phyloP scores from a whole-genome alignment of 1,284 basidiomycete genomes.

The Irpex sp. region DNA sequence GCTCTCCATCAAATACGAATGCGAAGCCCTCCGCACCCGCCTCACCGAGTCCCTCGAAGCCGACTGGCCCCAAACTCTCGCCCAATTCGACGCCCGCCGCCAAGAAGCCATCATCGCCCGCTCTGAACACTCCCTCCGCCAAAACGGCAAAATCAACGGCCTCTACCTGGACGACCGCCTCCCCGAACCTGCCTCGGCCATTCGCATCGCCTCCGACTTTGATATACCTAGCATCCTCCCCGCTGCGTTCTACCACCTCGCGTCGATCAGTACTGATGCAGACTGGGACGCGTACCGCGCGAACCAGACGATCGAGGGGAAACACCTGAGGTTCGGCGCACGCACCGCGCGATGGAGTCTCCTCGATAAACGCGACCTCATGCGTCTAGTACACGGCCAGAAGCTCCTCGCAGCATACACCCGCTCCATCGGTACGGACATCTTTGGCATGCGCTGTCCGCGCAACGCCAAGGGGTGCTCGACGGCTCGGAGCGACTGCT shows the following conservation, averaged over 20 bases:
- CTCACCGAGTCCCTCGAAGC: constrained; percentile 30
- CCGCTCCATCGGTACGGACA: constrained; percentile 27
- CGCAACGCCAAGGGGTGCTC: constrained; percentile 25
- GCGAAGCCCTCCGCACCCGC: constrained; percentile 25
- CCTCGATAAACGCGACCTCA: constrained; percentile 29
- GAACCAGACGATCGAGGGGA: constrained; percentile 20
- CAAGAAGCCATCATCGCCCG: constrained; percentile 27
- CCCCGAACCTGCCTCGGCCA: constrained; percentile 31
- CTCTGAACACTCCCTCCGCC: constrained; percentile 28
- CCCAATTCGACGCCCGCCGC: constrained; percentile 30
- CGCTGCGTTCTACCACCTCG: constrained; percentile 32
- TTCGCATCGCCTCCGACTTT: constrained; percentile 30
- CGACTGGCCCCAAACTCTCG: constrained; percentile 32
- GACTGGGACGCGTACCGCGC: constrained; percentile 29
- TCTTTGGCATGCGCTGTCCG: constrained; percentile 27
- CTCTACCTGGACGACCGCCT: constrained; percentile 31
- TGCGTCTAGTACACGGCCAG: constrained; percentile 29
- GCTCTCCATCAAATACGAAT: constrained; percentile 31
- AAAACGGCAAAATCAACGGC: constrained; percentile 27
- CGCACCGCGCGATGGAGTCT: constrained; percentile 29
- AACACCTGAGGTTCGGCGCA: constrained; percentile 29
- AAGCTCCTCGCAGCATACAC: constrained; percentile 29
- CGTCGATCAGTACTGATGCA: constrained; percentile 28
- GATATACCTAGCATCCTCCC: constrained; percentile 29
- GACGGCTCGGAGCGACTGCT: constrained; percentile 27